These are phyloP conservation scores for Coccomyxa subellipsoidea DNA, from an alignment of 163 green algal species.

Conservation along the genomic window DNA sequence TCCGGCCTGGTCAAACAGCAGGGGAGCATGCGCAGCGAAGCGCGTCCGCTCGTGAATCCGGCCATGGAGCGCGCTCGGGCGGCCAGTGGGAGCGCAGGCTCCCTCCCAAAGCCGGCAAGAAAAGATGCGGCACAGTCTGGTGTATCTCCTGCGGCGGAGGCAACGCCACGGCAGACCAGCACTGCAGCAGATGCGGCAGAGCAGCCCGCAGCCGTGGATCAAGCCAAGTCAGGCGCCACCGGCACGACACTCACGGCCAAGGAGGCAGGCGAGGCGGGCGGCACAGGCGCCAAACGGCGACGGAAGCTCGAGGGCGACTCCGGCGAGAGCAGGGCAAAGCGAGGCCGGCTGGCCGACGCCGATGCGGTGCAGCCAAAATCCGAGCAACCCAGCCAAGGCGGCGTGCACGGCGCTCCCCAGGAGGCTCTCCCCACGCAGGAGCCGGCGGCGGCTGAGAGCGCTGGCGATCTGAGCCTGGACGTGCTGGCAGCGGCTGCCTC, in stretches of 20 bases:
- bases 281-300: not conserved
- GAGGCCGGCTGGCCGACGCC: too few species aligned
- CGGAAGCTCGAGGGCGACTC: not conserved
- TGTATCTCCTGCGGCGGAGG: not conserved
- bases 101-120: too few species aligned
- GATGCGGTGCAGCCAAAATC: too few species aligned
- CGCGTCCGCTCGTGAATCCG: not conserved
- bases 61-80: not conserved
- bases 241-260: not conserved
- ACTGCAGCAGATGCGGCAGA: not conserved
- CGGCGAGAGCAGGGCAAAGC: not conserved
- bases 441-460: too few species aligned
- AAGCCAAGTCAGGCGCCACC: not conserved
- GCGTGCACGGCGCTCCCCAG: too few species aligned
- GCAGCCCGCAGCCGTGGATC: not conserved
- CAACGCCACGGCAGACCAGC: not conserved
- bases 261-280: not conserved
- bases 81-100: not conserved
- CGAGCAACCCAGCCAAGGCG: not conserved
- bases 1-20: not conserved
- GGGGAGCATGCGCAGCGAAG: not conserved
- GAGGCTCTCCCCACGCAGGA: not conserved
- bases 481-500: not conserved
- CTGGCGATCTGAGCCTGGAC: not conserved
- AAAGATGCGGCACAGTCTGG: not conserved